Base-by-base conservation (phyloP, 345 rosid genomes). In the Arabidopsis thaliana region DNA sequence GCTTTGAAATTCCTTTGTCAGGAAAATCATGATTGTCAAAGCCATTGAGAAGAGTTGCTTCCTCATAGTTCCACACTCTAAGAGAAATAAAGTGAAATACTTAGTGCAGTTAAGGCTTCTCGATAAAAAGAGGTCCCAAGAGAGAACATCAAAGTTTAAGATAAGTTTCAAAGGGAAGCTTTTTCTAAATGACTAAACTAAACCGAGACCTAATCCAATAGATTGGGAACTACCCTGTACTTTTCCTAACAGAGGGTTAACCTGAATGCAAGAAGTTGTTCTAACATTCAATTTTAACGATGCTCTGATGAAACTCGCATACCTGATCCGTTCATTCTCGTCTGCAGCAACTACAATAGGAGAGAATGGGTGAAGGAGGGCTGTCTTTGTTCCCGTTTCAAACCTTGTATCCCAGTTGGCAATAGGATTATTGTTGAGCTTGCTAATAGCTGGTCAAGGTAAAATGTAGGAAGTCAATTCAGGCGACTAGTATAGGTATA, bases 271-370 rank as follows among this genome's bases (percentile, higher is more conserved):
- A 42, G 32, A 65, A 41, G 16, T 14, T 57, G 65, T 48, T 64
- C n/a, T 32, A 78, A 41, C 61, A 46, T 56, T 5, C 59, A 63
- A 71, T 56, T 77, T 33, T 66, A 44, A 49, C 4, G 40, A 59
- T 58, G 40, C 56, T 40, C 16, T 50, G 63, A 71, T 65, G 38
- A 64, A 78, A 71, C 13, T 59, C 51, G 49, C 81, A 74, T 83
- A 89, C 99, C 91, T 89, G 78, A 96, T 91, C 78, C 85, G 83
- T 78, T 96, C 97, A 75, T 88, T 91, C 82, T 93, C 97, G 83
- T 96, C 99, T 48, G 99, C 97, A 73, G 96, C 98, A 76, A 96
- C 69, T 56, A 93, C 99, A 79, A 96, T 86, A 25, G 98, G 97
- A 46, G 91, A 84, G 81, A 93, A 91, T 73, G 99, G 97, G 67